Base-by-base conservation (phyloP, 2,329 filamentous ascomycete species). In the Emmonsia crescens region DNA sequence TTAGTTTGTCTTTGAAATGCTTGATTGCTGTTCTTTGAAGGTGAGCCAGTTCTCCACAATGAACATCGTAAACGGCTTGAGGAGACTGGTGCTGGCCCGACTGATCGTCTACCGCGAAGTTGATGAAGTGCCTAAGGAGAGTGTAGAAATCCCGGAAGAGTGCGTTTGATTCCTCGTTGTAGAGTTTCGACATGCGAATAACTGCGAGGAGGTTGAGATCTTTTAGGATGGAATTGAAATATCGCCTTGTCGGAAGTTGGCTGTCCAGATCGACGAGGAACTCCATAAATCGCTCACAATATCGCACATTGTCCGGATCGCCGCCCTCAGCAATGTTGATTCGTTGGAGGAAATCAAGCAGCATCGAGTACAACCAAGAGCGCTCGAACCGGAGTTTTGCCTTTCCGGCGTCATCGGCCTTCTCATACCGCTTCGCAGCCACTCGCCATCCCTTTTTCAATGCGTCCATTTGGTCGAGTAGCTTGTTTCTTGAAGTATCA, bases 271-370 rank as follows among this genome's bases (percentile, higher is more conserved):
- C 94, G 9, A 89, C 87, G 56, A 99, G 79, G 59, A 99, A 87
- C 74, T 99, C 94, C 59, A 94, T 76, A 65, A 97, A 93, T n/a
- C 92, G 85, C 74, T 97, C 93, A 72, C 91, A 96, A 74, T 96
- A 99, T 2, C 85, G 76, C 24, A 91, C 73, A 66, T 89, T 85
- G 38, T 91, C 87, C 75, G 74, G 64, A 61, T 70, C 68, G 24
- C 71, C 67, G 59, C 73, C 72, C 19, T 74, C 74, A 14, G 68
- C 36, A 3, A 80, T 78, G 71, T 95, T 89, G 10, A 96, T 76
- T 60, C 87, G 80, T 64, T 85, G 82, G 36, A 96, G 72, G 68
- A 97, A 96, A 70, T 96, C 89, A 38, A 96, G 76, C 0, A 94
- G 78, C 67, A 97, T 80, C 3, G 89, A 88, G 71, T 91, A 96